Conservation (phyloP, 345 rosid species). For the Aethionema arabicum region DNA sequence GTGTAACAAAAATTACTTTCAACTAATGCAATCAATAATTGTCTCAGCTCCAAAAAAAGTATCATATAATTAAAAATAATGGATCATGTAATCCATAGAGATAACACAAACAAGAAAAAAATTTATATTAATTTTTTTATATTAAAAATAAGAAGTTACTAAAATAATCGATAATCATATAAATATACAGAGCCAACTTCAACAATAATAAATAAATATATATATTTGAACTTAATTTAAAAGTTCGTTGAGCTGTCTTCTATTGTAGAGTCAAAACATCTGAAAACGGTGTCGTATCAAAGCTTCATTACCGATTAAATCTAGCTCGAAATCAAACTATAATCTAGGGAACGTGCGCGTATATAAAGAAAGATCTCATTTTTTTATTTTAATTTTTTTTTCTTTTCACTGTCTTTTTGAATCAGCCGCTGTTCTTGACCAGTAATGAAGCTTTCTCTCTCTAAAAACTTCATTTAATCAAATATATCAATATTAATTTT, state of each 20-base stretch:
- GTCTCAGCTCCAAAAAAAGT: neutral
- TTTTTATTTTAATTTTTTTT: no score
- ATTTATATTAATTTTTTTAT: no score
- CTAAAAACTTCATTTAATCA: slow-evolving; percentile 22
- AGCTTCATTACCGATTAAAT: neutral
- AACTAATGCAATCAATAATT: no score
- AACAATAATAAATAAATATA: neutral
- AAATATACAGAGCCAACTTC: neutral
- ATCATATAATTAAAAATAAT: neutral
- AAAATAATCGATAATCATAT: no score
- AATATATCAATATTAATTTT: neutral
- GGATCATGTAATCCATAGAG: no score
- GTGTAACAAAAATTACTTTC: no score
- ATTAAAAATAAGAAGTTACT: no score
- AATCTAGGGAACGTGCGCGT: slow-evolving; percentile 35
- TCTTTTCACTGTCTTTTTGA: neutral
- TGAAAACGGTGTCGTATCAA: slow-evolving; percentile 18
- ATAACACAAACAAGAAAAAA: no score
- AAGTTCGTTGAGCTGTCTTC: slow-evolving; percentile 25
- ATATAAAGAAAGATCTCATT: slow-evolving; percentile 26
- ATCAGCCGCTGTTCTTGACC: slow-evolving; percentile 40
- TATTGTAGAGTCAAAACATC: neutral
- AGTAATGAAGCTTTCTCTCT: slow-evolving; percentile 24
- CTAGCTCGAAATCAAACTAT: neutral
- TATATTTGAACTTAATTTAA: neutral